phyloP scores from a whole-genome alignment of 106 monocot genomes.

The Dendrobium chrysotoxum region DNA sequence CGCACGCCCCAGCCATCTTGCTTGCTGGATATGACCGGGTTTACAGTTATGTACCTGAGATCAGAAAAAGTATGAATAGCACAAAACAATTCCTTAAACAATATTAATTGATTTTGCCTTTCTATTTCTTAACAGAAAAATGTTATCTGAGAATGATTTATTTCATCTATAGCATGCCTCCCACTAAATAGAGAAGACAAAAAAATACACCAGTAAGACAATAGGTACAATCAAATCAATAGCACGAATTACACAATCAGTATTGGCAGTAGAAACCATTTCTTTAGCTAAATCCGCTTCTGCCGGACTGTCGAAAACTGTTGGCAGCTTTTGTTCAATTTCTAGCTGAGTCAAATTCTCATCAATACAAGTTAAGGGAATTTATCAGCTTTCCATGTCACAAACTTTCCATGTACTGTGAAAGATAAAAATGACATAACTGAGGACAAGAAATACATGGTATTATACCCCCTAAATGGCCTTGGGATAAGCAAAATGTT shows the following conservation, averaged over 20 bases:
- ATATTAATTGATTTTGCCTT: not conserved
- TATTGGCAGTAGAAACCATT: not conserved
- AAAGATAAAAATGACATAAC: not conserved
- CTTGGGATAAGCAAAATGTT: not conserved
- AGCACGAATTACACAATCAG: not conserved
- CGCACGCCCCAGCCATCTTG: slow-evolving; percentile 43
- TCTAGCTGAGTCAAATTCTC: no score
- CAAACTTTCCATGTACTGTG: not conserved
- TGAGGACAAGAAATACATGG: not conserved
- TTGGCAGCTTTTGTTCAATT: no score
- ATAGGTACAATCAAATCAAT: not conserved
- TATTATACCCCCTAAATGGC: not conserved
- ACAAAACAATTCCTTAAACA: not conserved
- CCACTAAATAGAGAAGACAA: not conserved
- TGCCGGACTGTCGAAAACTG: not conserved
- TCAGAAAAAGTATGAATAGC: not conserved
- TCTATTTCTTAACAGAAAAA: not conserved
- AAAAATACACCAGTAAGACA: not conserved
- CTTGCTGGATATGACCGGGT: not conserved
- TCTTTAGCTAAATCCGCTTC: not conserved
- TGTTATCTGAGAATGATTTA: not conserved
- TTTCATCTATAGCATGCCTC: not conserved
- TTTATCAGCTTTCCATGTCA: not conserved
- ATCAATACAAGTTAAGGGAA: no score
- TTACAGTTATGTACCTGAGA: not conserved